A percentile compares a stretch with the other conserved stretches of the same genome.
Conservation (phyloP, 1,284 basidiomycete genomes). For the Pseudozyma sp. region DNA sequence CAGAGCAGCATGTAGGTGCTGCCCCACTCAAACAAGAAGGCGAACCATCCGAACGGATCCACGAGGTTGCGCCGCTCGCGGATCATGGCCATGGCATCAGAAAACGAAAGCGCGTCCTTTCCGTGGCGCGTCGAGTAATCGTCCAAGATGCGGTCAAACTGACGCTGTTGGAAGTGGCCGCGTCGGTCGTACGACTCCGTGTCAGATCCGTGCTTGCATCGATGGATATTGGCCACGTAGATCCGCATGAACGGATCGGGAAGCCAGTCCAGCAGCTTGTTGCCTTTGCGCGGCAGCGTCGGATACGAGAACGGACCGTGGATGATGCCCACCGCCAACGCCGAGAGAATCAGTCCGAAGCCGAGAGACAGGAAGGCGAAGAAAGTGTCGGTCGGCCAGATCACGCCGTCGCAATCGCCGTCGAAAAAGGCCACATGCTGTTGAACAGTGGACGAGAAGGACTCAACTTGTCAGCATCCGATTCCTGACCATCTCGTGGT, state of each 20-base stretch:
- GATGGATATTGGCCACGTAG: constrained; percentile 70
- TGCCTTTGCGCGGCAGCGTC: constrained; percentile 36
- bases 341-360: constrained; percentile 70
- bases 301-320: constrained; percentile 67
- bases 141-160: constrained; percentile 44
- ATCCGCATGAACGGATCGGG: constrained; percentile 72
- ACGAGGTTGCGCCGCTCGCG: constrained; percentile 46
- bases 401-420: constrained; percentile 72
- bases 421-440: constrained; percentile 73
- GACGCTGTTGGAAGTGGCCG: constrained; percentile 43
- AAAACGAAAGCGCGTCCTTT: constrained; percentile 52
- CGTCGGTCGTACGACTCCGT: constrained; percentile 70
- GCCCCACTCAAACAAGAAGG: constrained; percentile 56
- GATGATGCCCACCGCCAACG: constrained; percentile 70
- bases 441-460: neutral
- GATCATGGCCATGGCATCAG: constrained; percentile 50
- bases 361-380: constrained; percentile 71
- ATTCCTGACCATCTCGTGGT: too few species aligned
- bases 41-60: constrained; percentile 54
- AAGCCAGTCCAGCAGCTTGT: constrained; percentile 32
- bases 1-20: constrained; percentile 54
- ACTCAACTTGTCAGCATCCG: neutral
- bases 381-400: constrained; percentile 74
- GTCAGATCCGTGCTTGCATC: constrained; percentile 72
- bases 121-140: constrained; percentile 46